Conservation (phyloP, 106 monocot species). For the Dendrobium chrysotoxum region DNA sequence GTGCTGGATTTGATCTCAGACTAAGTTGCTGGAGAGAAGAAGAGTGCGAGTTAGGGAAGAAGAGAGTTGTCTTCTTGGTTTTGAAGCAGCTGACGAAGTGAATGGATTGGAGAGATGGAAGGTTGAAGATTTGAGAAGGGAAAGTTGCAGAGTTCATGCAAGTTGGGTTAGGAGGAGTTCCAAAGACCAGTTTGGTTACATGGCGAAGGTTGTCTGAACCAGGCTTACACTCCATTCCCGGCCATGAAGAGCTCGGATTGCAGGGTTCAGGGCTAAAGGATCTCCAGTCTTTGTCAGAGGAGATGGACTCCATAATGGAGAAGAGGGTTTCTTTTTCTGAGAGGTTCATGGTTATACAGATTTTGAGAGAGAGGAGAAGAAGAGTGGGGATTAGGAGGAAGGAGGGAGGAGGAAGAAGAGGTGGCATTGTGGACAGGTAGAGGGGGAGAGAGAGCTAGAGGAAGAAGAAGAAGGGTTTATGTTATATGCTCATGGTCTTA, state of each 20-base stretch:
- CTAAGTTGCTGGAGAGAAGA: slow-evolving; percentile 61
- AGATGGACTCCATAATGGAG: slow-evolving; percentile 67
- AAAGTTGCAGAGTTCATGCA: slow-evolving; percentile 61
- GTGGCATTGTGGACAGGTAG: neutral
- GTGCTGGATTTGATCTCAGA: slow-evolving; percentile 58
- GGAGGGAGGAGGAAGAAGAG: neutral
- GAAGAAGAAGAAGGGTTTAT: too few relatives aligned
- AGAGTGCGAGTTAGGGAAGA: neutral
- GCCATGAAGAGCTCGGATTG: slow-evolving; percentile 49
- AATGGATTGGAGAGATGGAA: slow-evolving; percentile 66
- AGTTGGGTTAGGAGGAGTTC: slow-evolving; percentile 43
- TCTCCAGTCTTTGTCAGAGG: slow-evolving; percentile 73
- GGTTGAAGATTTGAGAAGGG: slow-evolving; percentile 48
- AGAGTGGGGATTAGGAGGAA: slow-evolving; percentile 1
- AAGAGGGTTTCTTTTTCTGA: slow-evolving; percentile 65
- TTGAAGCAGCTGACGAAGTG: slow-evolving; percentile 79
- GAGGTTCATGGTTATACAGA: slow-evolving; percentile 22
- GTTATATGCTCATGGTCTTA: neutral
- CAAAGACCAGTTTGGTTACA: slow-evolving; percentile 71
- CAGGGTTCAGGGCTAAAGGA: slow-evolving; percentile 60
- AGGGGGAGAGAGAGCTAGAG: too few relatives aligned
- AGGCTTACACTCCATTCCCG: slow-evolving; percentile 65
- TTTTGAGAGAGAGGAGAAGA: neutral
- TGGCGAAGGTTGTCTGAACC: slow-evolving; percentile 36
- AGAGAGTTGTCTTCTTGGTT: slow-evolving; percentile 20